Evolutionary conservation across 179 eudicot genomes (phyloP), one percentile per base, ranked within the genome.

Genomic region (Spergularia azorica): DNA sequence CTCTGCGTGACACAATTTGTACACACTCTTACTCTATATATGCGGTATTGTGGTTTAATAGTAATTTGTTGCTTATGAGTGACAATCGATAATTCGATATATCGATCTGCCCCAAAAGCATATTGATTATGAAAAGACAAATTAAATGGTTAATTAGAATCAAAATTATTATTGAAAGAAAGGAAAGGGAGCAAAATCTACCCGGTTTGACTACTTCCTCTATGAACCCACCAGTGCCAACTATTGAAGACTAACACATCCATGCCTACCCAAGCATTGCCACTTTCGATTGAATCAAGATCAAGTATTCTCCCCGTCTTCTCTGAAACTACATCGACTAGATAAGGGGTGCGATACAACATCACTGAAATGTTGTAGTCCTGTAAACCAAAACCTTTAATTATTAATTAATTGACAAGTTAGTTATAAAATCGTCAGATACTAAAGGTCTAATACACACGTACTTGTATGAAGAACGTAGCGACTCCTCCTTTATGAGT

Each of bases 391-490:
- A 6, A 20, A 7, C 2, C 5, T 13, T 36, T 12, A 12, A 5
- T 64, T 13, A 2, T 36, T 36, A 36, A 2, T 36, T 3, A 36
- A 36, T 36, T 36, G 39, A 36, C 39, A 36, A 39, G 15, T 38
- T 15, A 39, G 15, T 38, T 15, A 62, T 12, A n/a, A 57, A 13
- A 12, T 6, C 54, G 36, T 8, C 4, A 16, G 16, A 52, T 14
- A 62, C 56, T 6, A 58, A 11, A 57, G 64, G 26, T 58, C 10
- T 16, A 58, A 58, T 58, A 62, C 9, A 62, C 3, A 32, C 14
- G 61, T 55, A 89, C 90, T 56, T 79, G 80, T 58, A 88, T 66
- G 17, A 69, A 65, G 66, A 87, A 81, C 0, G 79, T 86, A 70
- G 81, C 56, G 76, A 86, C 63, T 0, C 61, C 52, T 5, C 79